Evolutionary conservation across 805 yeast genomes (phyloP), one percentile per base, ranked within the genome.

Genomic region (Wickerhamomyces hampshirensis): DNA sequence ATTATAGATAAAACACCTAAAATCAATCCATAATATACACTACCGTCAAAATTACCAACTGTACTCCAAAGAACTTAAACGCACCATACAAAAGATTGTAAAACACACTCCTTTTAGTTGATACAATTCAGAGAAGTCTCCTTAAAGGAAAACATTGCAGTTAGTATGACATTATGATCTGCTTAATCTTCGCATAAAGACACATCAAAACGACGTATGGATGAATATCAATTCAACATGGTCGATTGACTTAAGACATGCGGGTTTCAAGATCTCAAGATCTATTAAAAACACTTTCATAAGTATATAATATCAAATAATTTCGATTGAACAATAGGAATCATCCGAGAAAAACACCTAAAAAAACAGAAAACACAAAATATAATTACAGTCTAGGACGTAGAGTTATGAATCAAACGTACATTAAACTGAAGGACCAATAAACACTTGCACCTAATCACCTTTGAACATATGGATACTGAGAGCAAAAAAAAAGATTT

Each of bases 181-280:
- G 12, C n/a, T 49, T 40, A 18, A 26, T 53, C 52, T 54, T 45
- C 53, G 58, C 58, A 54, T 49, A 50, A 42, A 51, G 58, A 54
- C 58, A 47, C 53, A 54, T 54, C 52, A 55, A 46, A 35, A 38
- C 55, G 53, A 48, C 53, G 46, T 51, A 26, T 53, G 47, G 48
- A 34, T 30, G 18, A 23, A n/a, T 13, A 23, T 18, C 23, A 31
- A 18, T 16, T 18, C 23, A 18, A 23, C 39, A 35, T 44, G 30
- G 44, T 26, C 43, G 48, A 27, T 39, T 44, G 44, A 44, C 48
- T 44, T 44, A 44, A 44, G 48, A 44, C 46, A 44, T 44, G 48
- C 48, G 48, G 34, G 34, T 23, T 5, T 13, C 11, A n/a, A n/a
- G 14, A 6, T 15, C 30, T 15, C 14, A 28, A 16, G 30, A 9